Base-by-base conservation (phyloP, 768 basidiomycete genomes). In the Mycena amicta region DNA sequence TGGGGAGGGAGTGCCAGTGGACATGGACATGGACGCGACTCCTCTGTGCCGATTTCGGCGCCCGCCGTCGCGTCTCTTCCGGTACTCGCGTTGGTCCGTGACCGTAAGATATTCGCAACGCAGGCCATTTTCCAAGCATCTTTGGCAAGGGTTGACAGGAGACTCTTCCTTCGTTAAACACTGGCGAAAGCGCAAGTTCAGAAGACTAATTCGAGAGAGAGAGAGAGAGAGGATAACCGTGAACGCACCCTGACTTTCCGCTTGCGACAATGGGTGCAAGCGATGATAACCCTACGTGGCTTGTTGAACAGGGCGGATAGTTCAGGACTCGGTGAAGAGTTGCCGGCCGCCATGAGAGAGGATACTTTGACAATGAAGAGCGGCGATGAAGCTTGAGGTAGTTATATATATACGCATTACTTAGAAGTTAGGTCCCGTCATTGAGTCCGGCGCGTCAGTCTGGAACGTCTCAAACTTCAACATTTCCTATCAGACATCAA, bases 231-330 rank as follows among this genome's bases (percentile, higher is more conserved):
- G 26, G 5, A 20, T 6, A 49, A 28, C n/a, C 4, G 27, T 6
- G 6, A 13, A 49, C 47, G n/a, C 47, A 49, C 47, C 47, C 47
- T 49, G 23, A 49, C n/a, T 28, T 49, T 49, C 25, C 47, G 47
- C 22, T 49, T 49, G 25, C 47, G 22, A 23, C 47, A 49, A n/a
- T 49, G 23, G 6, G 47, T 49, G 26, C 47, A 49, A 8, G 47
- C 47, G 47, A 49, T 49, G 11, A 49, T 49, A 25, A 49, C 47
- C 47, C 47, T 25, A 4, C 47, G 23, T 6, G 15, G 23, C 47
- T 8, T 49, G 12, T 12, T 26, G 47, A 49, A 49, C 13, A 49
- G 22, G 5, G 22, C 47, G n/a, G 26, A 26, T 5, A 49, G 25
- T 13, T 49, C 47, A 12, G 26, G 25, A 23, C 25, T 49, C 12